Conservation (phyloP, 192 early-diverging fungal genomes). For the Podila epicladia region DNA sequence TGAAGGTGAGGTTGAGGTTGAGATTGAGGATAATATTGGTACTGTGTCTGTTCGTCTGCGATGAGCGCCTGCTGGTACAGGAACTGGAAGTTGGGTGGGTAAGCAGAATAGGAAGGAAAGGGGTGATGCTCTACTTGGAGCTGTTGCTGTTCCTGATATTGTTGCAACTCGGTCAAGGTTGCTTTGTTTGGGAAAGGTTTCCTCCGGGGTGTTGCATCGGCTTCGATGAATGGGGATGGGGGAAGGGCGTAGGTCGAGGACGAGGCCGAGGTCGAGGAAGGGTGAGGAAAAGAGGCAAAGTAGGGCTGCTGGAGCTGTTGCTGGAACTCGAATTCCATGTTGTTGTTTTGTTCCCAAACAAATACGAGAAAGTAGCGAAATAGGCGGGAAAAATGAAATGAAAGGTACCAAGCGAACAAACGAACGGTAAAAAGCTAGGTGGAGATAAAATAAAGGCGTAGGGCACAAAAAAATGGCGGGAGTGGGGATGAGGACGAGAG, state of each 20-base stretch:
- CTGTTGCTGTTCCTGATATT: conserved; percentile 1
- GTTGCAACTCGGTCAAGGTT: background rate
- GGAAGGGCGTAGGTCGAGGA: background rate
- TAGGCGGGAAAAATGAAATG: background rate
- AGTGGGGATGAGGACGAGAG: background rate
- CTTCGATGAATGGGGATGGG: background rate
- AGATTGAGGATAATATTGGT: conserved; percentile 13
- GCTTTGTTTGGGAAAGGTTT: background rate
- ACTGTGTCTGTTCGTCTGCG: background rate
- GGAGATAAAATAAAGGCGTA: background rate
- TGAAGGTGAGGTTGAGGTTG: background rate
- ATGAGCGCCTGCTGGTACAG: conserved; percentile 9
- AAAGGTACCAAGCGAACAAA: background rate
- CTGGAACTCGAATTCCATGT: background rate
- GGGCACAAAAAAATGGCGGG: background rate
- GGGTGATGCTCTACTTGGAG: background rate
- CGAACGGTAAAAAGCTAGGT: background rate
- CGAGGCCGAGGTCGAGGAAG: background rate
- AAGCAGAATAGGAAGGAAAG: background rate
- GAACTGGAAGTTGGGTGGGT: background rate
- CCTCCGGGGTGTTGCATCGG: background rate
- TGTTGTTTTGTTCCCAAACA: background rate
- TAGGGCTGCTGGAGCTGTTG: conserved; percentile 4
- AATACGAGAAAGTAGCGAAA: background rate
- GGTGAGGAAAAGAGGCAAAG: background rate